Base-by-base conservation (phyloP, 495 filamentous ascomycete genomes). In the Sabuloglossum arenarium region DNA sequence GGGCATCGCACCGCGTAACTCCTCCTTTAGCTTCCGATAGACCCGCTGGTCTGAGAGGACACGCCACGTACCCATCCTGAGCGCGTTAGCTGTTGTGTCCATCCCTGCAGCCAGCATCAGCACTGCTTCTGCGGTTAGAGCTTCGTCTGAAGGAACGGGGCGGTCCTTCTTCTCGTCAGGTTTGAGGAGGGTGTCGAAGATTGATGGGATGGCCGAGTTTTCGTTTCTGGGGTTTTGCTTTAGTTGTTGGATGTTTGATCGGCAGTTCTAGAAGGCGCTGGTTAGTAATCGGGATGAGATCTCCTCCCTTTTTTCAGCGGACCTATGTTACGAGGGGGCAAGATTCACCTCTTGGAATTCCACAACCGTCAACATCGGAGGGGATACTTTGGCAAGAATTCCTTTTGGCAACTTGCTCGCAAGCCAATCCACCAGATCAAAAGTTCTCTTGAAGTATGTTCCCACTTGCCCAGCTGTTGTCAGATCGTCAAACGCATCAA, bases 71-170 rank as follows among this genome's bases (percentile, higher is more conserved):
- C 58, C 61, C 0, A 69, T 19, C 8, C 58, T 59, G 4, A 72
- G 58, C 4, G 67, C 54, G 6, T 65, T 60, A 0, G 64, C 63
- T 0, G 67, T 70, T 0, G 70, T 73, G 42, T 68, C 67, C 6
- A 59, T 65, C 0, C 70, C 72, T 0, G 69, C 72, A 0, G 60
- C 59, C 12, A 72, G 53, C 4, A 73, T 34, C 16, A 57, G 59
- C 60, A 70, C 34, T 73, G 68, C 8, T 71, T 63, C 6, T 58
- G 53, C 1, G 74, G 59, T 8, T 65, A 54, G 1, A 49, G 43
- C 0, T 61, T 30, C 1, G 57, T 51, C 39, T 60, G 59, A 24
- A 68, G 59, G 57, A n/a, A 62, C 51, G 0, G 65, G 64, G 2
- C 66, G 60, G 19, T 63, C 56, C 0, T 55, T 58, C 39, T 49